These are phyloP conservation scores for Saccharum officinarum DNA, from an alignment of 176 grass and related monocot genomes.

Conservation along the genomic window DNA sequence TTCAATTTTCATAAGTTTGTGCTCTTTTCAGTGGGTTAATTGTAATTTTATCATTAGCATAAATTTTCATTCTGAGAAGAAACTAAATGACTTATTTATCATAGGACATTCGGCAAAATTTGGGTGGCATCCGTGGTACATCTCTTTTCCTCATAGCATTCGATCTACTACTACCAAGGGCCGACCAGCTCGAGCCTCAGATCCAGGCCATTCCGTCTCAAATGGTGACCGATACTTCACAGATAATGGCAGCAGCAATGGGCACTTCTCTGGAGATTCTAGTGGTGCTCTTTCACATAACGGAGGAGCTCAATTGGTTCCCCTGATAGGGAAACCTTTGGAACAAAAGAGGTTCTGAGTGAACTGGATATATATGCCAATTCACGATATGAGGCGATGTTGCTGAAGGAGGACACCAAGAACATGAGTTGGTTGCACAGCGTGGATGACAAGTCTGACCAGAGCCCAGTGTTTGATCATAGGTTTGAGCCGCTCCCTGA, in stretches of 20 bases:
- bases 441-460: conserved; percentile 74
- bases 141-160: conserved; percentile 96
- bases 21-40: not conserved
- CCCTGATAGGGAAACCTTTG: conserved; percentile 60
- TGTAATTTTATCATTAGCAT: not conserved
- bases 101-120: conserved; percentile 91
- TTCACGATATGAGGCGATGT: conserved; percentile 72
- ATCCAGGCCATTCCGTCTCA: conserved; percentile 47
- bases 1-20: not conserved
- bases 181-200: conserved; percentile 48
- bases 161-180: conserved; percentile 59
- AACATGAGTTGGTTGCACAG: conserved; percentile 85
- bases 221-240: conserved; percentile 42
- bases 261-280: conserved; percentile 46
- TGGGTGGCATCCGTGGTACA: conserved; percentile 73
- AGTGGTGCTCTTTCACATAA: conserved; percentile 45
- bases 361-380: conserved; percentile 79
- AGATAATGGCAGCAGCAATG: conserved; percentile 55
- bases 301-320: conserved; percentile 53
- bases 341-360: conserved; percentile 62
- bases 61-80: not conserved
- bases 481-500: conserved; percentile 85
- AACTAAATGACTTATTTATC: conserved; percentile 23
- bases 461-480: conserved; percentile 84
- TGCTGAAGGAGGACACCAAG: conserved; percentile 80